Evolutionary conservation across 306 rosid species (phyloP).

Genomic region (Trifolium pratense): DNA sequence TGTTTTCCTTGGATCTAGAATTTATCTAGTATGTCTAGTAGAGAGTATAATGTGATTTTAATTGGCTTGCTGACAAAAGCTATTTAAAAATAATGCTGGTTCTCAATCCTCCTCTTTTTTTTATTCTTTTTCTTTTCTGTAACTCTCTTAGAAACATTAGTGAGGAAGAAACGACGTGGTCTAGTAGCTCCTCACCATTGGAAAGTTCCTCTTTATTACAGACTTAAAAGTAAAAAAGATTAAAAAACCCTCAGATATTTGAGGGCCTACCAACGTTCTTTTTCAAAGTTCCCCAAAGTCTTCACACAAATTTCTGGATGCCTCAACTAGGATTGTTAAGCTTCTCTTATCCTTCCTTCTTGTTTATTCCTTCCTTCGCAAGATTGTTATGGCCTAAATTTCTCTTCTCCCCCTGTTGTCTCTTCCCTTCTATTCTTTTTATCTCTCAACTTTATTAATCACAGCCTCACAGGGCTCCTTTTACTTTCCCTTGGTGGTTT

Average conservation of each 20-base stretch:
- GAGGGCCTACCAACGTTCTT: not conserved
- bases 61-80: not conserved
- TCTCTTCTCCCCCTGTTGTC: not conserved
- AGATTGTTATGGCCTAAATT: constrained; percentile 3
- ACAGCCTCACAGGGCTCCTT: not conserved
- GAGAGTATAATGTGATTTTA: constrained; percentile 13
- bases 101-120: constrained; percentile 20
- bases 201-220: not conserved
- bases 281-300: not conserved
- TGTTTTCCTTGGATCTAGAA: constrained; percentile 30
- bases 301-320: too few species aligned
- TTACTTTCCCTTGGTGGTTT: constrained; percentile 1
- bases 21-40: constrained; percentile 16
- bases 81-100: constrained; percentile 23
- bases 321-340: not conserved
- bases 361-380: not conserved
- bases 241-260: constrained; percentile 15
- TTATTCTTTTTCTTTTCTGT: constrained; percentile 14
- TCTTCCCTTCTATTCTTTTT: not conserved
- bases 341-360: constrained; percentile 7
- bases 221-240: not conserved
- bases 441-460: too few species aligned
- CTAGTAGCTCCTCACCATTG: not conserved
- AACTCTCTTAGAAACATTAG: constrained; percentile 11
- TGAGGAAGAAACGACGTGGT: not conserved